Conservation (phyloP, 2,329 filamentous ascomycete species). For the Graphium sp. region DNA sequence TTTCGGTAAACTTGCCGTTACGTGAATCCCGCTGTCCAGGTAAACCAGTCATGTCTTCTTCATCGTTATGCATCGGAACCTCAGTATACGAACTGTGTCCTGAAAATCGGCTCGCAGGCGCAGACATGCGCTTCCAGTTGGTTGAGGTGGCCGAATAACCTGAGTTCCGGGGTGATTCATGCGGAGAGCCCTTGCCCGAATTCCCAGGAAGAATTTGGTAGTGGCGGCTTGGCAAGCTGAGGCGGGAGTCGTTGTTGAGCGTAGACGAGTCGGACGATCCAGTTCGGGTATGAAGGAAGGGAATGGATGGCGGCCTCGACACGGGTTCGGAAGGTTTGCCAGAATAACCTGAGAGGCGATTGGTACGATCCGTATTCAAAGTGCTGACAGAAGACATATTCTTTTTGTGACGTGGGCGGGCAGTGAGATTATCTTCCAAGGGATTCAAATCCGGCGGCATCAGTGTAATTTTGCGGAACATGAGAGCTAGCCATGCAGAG, state of each 20-base stretch:
- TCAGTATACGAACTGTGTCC: conserved; percentile 29
- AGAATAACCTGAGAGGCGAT: too few species aligned
- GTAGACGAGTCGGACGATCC: conserved; percentile 40
- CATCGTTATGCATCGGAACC: too few species aligned
- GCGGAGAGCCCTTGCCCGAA: not conserved
- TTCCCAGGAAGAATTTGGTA: conserved; percentile 29
- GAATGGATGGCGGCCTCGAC: conserved; percentile 38
- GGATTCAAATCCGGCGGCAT: conserved; percentile 94
- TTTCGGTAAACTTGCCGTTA: conserved; percentile 30
- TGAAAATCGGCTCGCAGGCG: conserved; percentile 11
- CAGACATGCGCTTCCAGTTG: conserved; percentile 29
- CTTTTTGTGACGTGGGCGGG: conserved; percentile 56
- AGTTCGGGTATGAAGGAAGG: conserved; percentile 66
- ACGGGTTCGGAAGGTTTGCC: conserved; percentile 25
- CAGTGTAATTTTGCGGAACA: conserved; percentile 66
- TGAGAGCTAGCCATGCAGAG: conserved; percentile 57
- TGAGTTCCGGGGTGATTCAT: conserved; percentile 24
- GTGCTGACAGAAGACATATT: conserved; percentile 44
- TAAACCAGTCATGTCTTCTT: too few species aligned
- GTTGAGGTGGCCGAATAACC: conserved; percentile 17
- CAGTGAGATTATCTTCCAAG: conserved; percentile 70
- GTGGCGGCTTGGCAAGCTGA: conserved; percentile 36
- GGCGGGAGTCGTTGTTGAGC: conserved; percentile 34
- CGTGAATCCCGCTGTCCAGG: too few species aligned
- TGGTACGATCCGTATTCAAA: conserved; percentile 14